A percentile compares a stretch with the other conserved stretches of the same genome.
Evolutionary conservation across 108 stramenopile species (phyloP).

Genomic region (Cylindrotheca fusiformis): DNA sequence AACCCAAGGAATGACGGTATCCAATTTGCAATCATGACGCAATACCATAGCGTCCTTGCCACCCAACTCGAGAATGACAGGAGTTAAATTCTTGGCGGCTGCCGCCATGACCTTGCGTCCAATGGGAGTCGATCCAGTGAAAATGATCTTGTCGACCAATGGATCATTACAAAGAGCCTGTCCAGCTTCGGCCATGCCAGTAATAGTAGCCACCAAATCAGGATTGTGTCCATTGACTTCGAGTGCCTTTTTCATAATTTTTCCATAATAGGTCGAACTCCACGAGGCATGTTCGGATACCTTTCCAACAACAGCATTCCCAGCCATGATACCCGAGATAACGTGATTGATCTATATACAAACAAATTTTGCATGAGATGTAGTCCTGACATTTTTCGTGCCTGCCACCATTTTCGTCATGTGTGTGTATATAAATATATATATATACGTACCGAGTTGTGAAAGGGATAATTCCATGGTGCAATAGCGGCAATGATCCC

Average conservation of each 20-base stretch:
- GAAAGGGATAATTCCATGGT: slow-evolving; percentile 99
- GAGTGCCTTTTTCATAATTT: slow-evolving; percentile 79
- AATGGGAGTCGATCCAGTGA: slow-evolving; percentile 94
- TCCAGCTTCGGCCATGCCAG: slow-evolving; percentile 93
- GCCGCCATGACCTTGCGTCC: slow-evolving; percentile 92
- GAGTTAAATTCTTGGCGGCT: slow-evolving; percentile 87
- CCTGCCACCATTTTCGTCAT: background rate
- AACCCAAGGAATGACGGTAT: slow-evolving; percentile 83
- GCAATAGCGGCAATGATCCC: slow-evolving; percentile 97
- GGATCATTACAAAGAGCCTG: slow-evolving; percentile 86
- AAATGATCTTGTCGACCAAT: slow-evolving; percentile 97
- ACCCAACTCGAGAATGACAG: slow-evolving; percentile 98
- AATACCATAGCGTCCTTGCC: slow-evolving; percentile 99
- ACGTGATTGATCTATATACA: slow-evolving; percentile 86
- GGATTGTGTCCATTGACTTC: slow-evolving; percentile 88
- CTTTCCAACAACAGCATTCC: slow-evolving; percentile 97
- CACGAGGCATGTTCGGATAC: slow-evolving; percentile 94
- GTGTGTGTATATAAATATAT: slow-evolving; percentile 7
- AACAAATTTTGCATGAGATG: too few species aligned
- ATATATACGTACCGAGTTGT: slow-evolving; percentile 42
- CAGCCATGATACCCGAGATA: slow-evolving; percentile 91
- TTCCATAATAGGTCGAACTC: slow-evolving; percentile 79
- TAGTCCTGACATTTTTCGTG: background rate
- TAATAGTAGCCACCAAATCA: slow-evolving; percentile 89
- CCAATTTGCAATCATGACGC: slow-evolving; percentile 86